Evolutionary conservation across 208 protist genomes (phyloP).

Genomic region (Leishmania tropica): DNA sequence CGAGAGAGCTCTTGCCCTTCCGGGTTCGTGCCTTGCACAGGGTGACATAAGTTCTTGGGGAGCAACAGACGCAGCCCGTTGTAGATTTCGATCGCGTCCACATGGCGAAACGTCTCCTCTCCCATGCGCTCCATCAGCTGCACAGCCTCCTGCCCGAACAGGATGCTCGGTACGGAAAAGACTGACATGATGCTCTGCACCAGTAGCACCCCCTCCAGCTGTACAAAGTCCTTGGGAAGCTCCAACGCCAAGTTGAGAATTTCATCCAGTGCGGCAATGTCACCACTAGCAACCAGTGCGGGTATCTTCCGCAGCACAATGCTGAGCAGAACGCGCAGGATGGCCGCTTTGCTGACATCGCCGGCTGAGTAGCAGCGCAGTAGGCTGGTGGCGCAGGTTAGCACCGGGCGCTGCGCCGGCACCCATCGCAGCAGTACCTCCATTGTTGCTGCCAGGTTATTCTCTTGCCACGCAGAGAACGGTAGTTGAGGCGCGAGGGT

Average conservation of each 20-base stretch:
- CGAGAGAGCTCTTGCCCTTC: slow-evolving; percentile 50
- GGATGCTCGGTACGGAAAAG: slow-evolving; percentile 69
- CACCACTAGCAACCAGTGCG: slow-evolving; percentile 23
- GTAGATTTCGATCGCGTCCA: slow-evolving; percentile 45
- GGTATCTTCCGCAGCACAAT: slow-evolving; percentile 30
- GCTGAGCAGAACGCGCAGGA: slow-evolving; percentile 34
- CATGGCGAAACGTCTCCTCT: slow-evolving; percentile 31
- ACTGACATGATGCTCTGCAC: slow-evolving; percentile 38
- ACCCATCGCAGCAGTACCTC: slow-evolving; percentile 59
- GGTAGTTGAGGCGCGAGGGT: slow-evolving; percentile 37
- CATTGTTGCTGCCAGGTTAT: slow-evolving; percentile 56
- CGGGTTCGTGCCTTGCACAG: slow-evolving; percentile 36
- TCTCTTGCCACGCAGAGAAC: slow-evolving; percentile 49
- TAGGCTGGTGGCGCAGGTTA: slow-evolving; percentile 38
- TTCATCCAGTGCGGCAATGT: slow-evolving; percentile 48
- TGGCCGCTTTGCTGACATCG: slow-evolving; percentile 23
- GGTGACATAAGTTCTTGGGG: slow-evolving; percentile 72
- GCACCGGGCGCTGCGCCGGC: slow-evolving; percentile 43
- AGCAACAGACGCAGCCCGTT: slow-evolving; percentile 41
- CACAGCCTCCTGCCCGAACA: slow-evolving; percentile 55
- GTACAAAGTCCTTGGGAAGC: slow-evolving; percentile 48
- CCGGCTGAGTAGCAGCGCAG: slow-evolving; percentile 36
- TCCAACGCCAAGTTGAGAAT: slow-evolving; percentile 42
- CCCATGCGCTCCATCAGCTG: slow-evolving; percentile 44
- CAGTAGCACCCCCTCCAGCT: slow-evolving; percentile 31